Evolutionary conservation across 805 yeast genomes (phyloP).

Genomic region (Candida gorgasii): DNA sequence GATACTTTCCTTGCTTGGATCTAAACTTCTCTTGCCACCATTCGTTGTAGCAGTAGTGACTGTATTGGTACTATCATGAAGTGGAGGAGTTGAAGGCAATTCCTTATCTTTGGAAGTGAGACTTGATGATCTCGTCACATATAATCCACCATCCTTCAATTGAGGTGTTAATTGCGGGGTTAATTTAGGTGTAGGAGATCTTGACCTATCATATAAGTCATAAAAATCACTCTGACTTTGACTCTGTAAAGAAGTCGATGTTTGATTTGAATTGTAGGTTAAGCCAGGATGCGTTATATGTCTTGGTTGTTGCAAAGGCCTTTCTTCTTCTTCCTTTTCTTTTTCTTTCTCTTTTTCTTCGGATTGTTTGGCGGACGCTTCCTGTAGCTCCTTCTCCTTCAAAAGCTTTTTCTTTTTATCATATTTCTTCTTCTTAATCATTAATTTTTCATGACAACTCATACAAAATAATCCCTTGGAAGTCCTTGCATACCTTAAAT

Average conservation of each 20-base stretch:
- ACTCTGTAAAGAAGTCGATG: constrained; percentile 1
- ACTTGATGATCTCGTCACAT: constrained; percentile 14
- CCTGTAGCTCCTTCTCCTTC: constrained; percentile 17
- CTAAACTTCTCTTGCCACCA: not conserved
- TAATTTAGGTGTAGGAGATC: constrained; percentile 16
- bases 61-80: not conserved
- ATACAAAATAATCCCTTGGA: constrained; percentile 91
- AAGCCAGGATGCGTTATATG: constrained; percentile 12
- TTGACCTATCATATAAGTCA: constrained; percentile 16
- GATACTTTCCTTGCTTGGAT: too few species aligned
- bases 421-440: constrained; percentile 72
- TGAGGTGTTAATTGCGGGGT: constrained; percentile 1
- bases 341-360: not conserved
- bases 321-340: constrained; percentile 14
- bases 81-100: constrained; percentile 15
- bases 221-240: constrained; percentile 16
- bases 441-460: constrained; percentile 81
- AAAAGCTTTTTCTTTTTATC: constrained; percentile 46
- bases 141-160: constrained; percentile 7
- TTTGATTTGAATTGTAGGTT: not conserved
- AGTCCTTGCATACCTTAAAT: constrained; percentile 87
- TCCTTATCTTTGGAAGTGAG: constrained; percentile 15
- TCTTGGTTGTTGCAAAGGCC: constrained; percentile 19
- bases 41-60: not conserved
- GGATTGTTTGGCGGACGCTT: not conserved